phyloP scores from a whole-genome alignment of 768 basidiomycete genomes.

The Suillus hirtellus region DNA sequence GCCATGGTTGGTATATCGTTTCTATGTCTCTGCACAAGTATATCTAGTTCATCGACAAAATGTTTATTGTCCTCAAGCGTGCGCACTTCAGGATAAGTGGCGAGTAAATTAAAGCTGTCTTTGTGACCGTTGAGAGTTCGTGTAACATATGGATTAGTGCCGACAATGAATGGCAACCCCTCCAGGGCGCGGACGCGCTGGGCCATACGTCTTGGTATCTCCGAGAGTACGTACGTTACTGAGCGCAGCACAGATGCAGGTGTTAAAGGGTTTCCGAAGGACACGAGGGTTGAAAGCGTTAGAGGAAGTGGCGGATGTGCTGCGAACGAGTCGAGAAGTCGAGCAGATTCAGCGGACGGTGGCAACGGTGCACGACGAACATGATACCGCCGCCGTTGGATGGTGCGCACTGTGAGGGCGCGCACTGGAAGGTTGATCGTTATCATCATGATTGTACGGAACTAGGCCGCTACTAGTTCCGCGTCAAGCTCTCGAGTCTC shows the following conservation, averaged over 20 bases:
- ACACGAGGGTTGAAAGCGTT: slow-evolving; percentile 70
- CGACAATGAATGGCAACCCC: slow-evolving; percentile 82
- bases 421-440: not conserved
- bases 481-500: not conserved
- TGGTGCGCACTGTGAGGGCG: not conserved
- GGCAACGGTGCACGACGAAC: slow-evolving; percentile 48
- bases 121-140: slow-evolving; percentile 67
- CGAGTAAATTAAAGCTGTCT: slow-evolving; percentile 68
- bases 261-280: slow-evolving; percentile 74
- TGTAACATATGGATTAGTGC: slow-evolving; percentile 85
- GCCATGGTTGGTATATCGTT: slow-evolving; percentile 92
- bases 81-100: slow-evolving; percentile 63
- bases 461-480: not conserved
- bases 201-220: slow-evolving; percentile 77
- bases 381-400: slow-evolving; percentile 21
- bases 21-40: slow-evolving; percentile 72
- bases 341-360: slow-evolving; percentile 51
- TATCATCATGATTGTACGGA: not conserved
- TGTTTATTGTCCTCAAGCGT: slow-evolving; percentile 67
- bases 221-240: slow-evolving; percentile 70
- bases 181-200: slow-evolving; percentile 75
- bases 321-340: slow-evolving; percentile 63
- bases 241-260: slow-evolving; percentile 70
- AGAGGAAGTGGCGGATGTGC: slow-evolving; percentile 66
- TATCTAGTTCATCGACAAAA: slow-evolving; percentile 68